phyloP scores from a whole-genome alignment of 2,329 filamentous ascomycete species.

The Trichoderma sp. region DNA sequence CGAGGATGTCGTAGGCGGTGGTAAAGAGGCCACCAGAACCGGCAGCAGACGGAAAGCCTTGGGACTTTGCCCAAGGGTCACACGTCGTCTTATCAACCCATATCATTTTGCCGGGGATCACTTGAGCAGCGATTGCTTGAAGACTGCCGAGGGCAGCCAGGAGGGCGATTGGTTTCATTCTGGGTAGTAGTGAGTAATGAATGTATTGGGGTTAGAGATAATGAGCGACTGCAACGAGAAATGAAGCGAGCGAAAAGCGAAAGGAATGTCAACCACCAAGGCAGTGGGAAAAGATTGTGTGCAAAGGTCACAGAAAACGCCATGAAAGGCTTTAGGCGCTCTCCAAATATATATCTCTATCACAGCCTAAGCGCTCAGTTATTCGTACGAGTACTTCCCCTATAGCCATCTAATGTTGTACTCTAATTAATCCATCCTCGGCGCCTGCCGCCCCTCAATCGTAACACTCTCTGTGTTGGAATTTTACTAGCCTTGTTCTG shows the following conservation, averaged over 20 bases:
- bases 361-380: neutral
- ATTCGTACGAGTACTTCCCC: neutral
- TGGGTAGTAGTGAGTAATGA: neutral
- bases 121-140: neutral
- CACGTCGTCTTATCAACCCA: neutral
- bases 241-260: neutral
- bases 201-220: neutral
- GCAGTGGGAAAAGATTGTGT: too few relatives aligned
- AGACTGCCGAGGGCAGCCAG: neutral
- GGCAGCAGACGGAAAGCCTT: neutral
- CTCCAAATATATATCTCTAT: neutral
- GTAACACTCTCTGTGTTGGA: neutral
- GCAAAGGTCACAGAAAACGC: too few relatives aligned
- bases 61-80: neutral
- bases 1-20: neutral
- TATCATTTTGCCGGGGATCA: neutral
- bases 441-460: neutral
- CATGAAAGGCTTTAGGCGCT: rapidly evolving
- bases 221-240: neutral
- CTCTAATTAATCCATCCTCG: neutral
- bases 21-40: constrained; percentile 3
- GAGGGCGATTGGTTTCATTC: neutral
- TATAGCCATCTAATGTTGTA: neutral
- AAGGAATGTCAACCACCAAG: neutral
- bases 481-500: neutral